Evolutionary conservation across 2,329 filamentous ascomycete species (phyloP), one percentile per base, ranked within the genome.

Genomic region (Scopulariopsis brevicaulis): DNA sequence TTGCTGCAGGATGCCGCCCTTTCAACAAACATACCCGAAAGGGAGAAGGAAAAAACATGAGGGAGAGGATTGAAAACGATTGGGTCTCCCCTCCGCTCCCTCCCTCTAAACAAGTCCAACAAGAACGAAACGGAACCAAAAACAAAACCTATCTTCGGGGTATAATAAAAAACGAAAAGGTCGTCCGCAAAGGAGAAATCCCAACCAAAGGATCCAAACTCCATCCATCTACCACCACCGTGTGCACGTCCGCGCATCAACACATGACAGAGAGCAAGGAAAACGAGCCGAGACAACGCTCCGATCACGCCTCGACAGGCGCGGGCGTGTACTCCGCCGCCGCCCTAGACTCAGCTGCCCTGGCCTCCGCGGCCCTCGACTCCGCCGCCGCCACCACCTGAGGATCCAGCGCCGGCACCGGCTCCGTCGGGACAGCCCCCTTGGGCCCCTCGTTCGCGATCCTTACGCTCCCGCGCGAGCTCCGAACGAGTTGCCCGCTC

Each of bases 401-500:
- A n/a, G 51, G 48, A 24, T 57, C 55, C 48, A 57, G 20, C 32
- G 18, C 37, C 10, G 55, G 55, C n/a, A 57, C 25, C 11, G 55
- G 53, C 28, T 60, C 56, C 24, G 53, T 57, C 4, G 50, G 59
- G 22, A 59, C 25, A 20, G 53, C 59, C 18, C 60, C 52, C n/a
- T 57, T 55, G n/a, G 54, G 28, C 5, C 43, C 55, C 11, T 62
- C 61, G 18, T 57, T 58, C 32, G 53, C 57, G 22, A 62, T 56
- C 10, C 84, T 81, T 55, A 90, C 80, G 65, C 85, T 90, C 48
- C 86, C 87, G 60, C 85, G 77, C 56, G 74, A 74, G 56, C 85
- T 80, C 65, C 87, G 83, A 34, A 89, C 77, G 24, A 90, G 73
- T 58, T 89, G 83, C 24, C 88, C 89, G 56, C 78, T 84, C 64